Base-by-base conservation (phyloP, 441 rosid genomes). In the Corymbia citriodora region DNA sequence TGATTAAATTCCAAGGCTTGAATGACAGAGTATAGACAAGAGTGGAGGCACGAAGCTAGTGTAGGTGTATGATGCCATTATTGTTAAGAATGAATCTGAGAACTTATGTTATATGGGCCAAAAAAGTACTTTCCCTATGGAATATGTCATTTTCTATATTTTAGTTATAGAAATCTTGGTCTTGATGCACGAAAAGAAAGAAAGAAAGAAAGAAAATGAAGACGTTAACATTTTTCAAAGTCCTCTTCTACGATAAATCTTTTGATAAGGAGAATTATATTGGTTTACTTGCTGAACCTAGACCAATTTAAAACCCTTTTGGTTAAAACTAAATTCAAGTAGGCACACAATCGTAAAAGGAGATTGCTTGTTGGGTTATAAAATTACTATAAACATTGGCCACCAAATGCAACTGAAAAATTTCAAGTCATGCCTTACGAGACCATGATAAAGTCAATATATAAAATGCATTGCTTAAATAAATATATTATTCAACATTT, bases 271-370 rank as follows among this genome's bases (percentile, higher is more conserved):
- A n/a, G 72, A 65, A 65, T 65, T 2, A 65, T 31, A 17, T 65
- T n/a, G 36, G 72, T 65, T 19, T 36, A n/a, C 36, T n/a, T n/a
- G n/a, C n/a, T 65, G 33, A 36, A 61, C 68, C 68, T 61, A 61
- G 68, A 61, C 15, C 68, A 27, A 13, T 61, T 61, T 61, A 25
- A 27, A 61, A 61, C 68, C 33, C 10, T 14, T 63, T 29, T 9
- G 4, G 0, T 12, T 29, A 3, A 29, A 14, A 29, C 15, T 3
- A 29, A 29, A 29, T 63, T 2, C 36, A 29, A 3, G 9, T n/a
- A 13, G 72, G 72, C 6, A 36, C 36, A 29, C 14, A 29, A 29
- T n/a, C 70, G 40, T 36, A 36, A 36, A 36, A 36, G 40, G 40
- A 52, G 54, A 52, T 52, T 52, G 14, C 54, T 52, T 11, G 54